Conservation (phyloP, 202 grass and related monocot genomes). For the Musa balbisiana region DNA sequence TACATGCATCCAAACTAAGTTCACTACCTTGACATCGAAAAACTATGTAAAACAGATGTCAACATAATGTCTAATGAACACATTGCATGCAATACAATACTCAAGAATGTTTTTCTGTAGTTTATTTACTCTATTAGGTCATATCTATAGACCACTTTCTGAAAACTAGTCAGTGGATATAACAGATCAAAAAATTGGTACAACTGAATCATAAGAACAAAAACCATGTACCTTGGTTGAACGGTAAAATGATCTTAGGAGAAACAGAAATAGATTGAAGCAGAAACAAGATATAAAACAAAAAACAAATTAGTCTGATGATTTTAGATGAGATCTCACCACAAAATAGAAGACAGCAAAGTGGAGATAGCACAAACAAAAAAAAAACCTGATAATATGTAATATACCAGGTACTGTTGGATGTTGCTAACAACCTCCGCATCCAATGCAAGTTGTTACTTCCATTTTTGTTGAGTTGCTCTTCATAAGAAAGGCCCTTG, state of each 20-base stretch:
- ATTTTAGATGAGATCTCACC: not conserved
- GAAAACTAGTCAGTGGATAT: not conserved
- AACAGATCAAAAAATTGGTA: not conserved
- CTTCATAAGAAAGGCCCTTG: slow-evolving; percentile 42
- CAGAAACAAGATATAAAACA: not conserved
- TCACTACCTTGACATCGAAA: no score
- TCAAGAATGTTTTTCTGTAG: no score
- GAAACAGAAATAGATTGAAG: not conserved
- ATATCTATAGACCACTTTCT: no score
- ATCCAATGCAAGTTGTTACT: slow-evolving; percentile 52
- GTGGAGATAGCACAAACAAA: not conserved
- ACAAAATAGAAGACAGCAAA: not conserved
- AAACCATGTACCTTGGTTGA: not conserved
- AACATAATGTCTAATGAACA: no score
- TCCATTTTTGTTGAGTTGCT: slow-evolving; percentile 33
- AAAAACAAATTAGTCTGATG: no score
- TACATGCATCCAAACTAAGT: no score
- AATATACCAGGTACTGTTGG: slow-evolving; percentile 48
- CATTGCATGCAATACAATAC: no score
- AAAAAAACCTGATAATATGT: slow-evolving; percentile 1
- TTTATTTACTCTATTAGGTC: no score
- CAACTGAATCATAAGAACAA: not conserved
- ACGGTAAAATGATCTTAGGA: not conserved
- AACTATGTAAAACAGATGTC: no score
- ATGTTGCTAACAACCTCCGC: slow-evolving; percentile 23